phyloP scores from a whole-genome alignment of 371 early-diverging fungal genomes.

The Mycotypha africana region DNA sequence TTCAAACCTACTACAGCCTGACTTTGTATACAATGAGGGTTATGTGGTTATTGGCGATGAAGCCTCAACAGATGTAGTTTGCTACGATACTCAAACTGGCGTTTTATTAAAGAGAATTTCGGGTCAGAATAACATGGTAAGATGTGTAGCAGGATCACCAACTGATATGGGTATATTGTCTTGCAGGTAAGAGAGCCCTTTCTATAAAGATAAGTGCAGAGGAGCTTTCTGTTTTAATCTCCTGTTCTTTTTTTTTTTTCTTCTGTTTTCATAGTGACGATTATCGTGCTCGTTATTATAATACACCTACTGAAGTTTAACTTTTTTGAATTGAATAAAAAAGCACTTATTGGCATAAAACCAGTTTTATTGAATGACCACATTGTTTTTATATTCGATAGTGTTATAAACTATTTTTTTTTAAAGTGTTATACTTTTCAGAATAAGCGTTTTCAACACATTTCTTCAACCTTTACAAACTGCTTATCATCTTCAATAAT shows the following conservation, averaged over 20 bases:
- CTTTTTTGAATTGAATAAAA: too few relatives aligned
- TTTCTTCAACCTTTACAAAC: too few relatives aligned
- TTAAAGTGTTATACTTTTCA: too few relatives aligned
- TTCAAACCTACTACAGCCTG: slow-evolving; percentile 37
- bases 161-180: slow-evolving; percentile 42
- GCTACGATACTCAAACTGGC: slow-evolving; percentile 67
- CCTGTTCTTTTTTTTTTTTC: neutral
- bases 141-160: slow-evolving; percentile 41
- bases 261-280: slow-evolving; percentile 28
- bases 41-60: slow-evolving; percentile 78
- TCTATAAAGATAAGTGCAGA: neutral
- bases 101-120: slow-evolving; percentile 39
- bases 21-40: slow-evolving; percentile 74
- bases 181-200: slow-evolving; percentile 37
- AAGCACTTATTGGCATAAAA: too few relatives aligned
- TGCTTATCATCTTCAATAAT: too few relatives aligned
- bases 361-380: too few relatives aligned
- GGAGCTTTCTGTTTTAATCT: too few relatives aligned
- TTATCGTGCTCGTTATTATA: slow-evolving; percentile 45
- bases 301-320: slow-evolving; percentile 6
- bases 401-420: too few relatives aligned
- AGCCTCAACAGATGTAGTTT: slow-evolving; percentile 49
- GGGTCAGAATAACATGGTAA: slow-evolving; percentile 42
- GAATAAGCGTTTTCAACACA: too few relatives aligned
- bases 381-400: too few relatives aligned